Percentiles rank a stretch among this genome's conserved stretches.
Evolutionary conservation across 2,329 filamentous ascomycete species (phyloP).

Genomic region (Penicillium brevicompactum): DNA sequence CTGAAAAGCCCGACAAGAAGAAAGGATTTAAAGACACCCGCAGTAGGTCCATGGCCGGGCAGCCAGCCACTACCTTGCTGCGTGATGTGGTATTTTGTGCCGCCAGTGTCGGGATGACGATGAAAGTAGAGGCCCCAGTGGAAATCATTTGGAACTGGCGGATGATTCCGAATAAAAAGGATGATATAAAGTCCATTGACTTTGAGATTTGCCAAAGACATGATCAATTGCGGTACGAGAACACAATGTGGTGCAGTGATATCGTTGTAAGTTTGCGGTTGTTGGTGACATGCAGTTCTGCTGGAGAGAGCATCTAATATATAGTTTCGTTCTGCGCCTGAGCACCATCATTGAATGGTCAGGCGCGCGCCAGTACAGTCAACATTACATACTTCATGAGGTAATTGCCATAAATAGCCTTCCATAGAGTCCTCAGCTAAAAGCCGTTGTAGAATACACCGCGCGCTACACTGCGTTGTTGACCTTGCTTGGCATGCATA

Average conservation of each 20-base stretch:
- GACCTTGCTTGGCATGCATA: neutral
- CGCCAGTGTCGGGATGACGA: slow-evolving; percentile 1
- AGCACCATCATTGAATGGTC: neutral
- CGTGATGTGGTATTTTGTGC: slow-evolving; percentile 25
- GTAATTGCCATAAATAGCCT: neutral
- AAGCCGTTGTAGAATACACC: neutral
- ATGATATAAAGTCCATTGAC: slow-evolving; percentile 22
- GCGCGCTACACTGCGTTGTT: neutral
- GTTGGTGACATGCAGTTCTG: neutral
- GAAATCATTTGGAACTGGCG: slow-evolving; percentile 24
- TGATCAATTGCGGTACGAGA: neutral
- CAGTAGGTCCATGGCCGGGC: slow-evolving; percentile 14
- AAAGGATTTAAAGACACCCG: slow-evolving; percentile 19
- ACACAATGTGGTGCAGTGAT: neutral
- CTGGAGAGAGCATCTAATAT: neutral
- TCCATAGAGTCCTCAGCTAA: no score
- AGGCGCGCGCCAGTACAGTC: neutral
- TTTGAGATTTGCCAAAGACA: neutral
- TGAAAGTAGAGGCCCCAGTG: slow-evolving; percentile 34
- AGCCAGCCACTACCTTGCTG: slow-evolving; percentile 22
- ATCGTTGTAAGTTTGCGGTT: neutral
- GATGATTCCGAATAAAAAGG: slow-evolving; percentile 29
- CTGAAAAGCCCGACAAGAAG: slow-evolving; percentile 24
- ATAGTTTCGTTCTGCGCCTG: neutral
- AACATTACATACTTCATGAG: neutral